A percentile compares a stretch with the other conserved stretches of the same genome.
Conservation (phyloP, 2,329 filamentous ascomycete genomes). For the Paracorniculantispora psalliotae region DNA sequence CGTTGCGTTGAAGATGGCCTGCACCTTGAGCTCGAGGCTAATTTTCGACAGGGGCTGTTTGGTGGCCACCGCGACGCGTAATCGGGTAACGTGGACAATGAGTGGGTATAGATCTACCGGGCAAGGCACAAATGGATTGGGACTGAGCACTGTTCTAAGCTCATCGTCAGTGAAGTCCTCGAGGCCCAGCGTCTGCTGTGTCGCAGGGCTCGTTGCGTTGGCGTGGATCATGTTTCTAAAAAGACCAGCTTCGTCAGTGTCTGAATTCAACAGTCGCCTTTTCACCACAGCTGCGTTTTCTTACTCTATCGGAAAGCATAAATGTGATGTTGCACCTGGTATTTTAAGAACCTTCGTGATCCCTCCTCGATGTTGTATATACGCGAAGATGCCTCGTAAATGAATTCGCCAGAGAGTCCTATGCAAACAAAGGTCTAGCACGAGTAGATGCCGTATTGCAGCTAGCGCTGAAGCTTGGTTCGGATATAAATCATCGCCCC, state of each 20-base stretch:
- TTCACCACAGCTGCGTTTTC: too few species aligned
- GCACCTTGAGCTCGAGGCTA: not conserved
- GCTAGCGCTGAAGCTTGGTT: not conserved
- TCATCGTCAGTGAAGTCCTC: not conserved
- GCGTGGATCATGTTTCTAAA: slow-evolving; percentile 4
- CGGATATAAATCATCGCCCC: not conserved
- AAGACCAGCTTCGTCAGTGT: not conserved
- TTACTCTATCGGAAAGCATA: slow-evolving; percentile 1
- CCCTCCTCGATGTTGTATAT: not conserved
- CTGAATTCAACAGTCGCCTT: too few species aligned
- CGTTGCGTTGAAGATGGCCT: not conserved
- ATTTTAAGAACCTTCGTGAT: not conserved
- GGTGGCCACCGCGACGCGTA: not conserved
- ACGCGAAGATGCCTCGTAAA: not conserved
- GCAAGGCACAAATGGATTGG: not conserved
- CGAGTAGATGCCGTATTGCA: not conserved
- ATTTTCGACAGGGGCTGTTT: not conserved
- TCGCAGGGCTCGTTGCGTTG: not conserved
- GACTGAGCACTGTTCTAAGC: not conserved
- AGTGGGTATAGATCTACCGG: not conserved
- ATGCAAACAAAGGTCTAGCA: not conserved
- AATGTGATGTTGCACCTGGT: not conserved
- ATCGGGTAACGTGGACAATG: not conserved
- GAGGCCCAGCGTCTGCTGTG: not conserved
- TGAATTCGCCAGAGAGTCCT: not conserved